Base-by-base conservation (phyloP, 768 basidiomycete species). In the Xanthoconium purpureum region DNA sequence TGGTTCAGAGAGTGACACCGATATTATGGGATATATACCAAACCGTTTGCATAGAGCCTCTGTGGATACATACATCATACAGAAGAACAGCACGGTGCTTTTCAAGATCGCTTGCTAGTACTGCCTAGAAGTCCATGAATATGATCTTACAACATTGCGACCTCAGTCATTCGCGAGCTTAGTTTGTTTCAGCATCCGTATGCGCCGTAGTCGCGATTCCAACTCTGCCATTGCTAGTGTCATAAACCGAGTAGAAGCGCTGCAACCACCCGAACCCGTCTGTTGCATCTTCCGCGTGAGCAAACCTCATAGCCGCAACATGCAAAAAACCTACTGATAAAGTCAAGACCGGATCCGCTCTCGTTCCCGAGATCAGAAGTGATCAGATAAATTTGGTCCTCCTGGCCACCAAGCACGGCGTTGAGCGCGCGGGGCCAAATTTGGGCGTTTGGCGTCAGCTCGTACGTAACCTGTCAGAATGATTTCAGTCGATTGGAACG, bases 391-490 rank as follows among this genome's bases (percentile, higher is more conserved):
- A 87, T 85, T 52, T 69, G 68, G 62, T 66, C 62, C 5, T 71
- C 59, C 28, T 71, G 66, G 45, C 88, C 88, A 52, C 84, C 84
- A 13, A 89, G 77, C 35, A 71, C 69, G 15, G 73, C 67, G 72
- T 89, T 88, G 57, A 83, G 73, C 4, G 74, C 63, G 46, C 83
- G 80, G 1, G 85, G 86, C 84, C 85, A 88, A 59, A 85, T 82
- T 75, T 89, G 87, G 5, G 83, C 85, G 62, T 87, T 84, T 15
- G 82, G 66, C 3, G 81, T 83, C 53, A 88, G 60, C 66, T 82
- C 80, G 61, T 77, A 85, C 10, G 77, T 78, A 14, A 70, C 71
- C 79, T 83, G 56, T 43, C 44, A 8, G 28, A 37, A 40, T 18
- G 9, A 49, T 45, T 28, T 56, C 28, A 35, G 17, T 55, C 47